phyloP scores from a whole-genome alignment of 768 basidiomycete genomes.

The Rickenella mellea region DNA sequence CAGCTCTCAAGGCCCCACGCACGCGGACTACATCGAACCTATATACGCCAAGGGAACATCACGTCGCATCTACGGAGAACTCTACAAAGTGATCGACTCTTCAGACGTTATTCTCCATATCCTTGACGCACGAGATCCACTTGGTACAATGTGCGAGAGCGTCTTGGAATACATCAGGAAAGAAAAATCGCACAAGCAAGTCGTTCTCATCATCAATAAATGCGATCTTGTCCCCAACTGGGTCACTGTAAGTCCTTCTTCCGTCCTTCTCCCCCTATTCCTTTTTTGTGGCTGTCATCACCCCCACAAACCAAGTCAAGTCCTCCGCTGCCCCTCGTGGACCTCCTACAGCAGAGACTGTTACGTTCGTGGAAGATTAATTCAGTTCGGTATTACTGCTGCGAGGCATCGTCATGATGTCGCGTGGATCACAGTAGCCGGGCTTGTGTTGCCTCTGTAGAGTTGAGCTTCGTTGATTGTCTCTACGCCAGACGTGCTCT shows the following conservation, averaged over 20 bases:
- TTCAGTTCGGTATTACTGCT: conserved; percentile 11
- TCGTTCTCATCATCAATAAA: conserved; percentile 95
- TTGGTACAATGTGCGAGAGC: conserved; percentile 92
- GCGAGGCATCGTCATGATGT: conserved; percentile 21
- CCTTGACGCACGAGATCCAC: conserved; percentile 89
- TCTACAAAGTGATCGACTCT: conserved; percentile 99
- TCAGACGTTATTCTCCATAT: conserved; percentile 95
- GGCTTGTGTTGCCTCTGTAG: conserved; percentile 21
- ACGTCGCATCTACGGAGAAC: conserved; percentile 90
- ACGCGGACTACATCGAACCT: conserved; percentile 78
- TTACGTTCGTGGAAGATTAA: conserved; percentile 43
- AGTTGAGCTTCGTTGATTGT: conserved; percentile 21
- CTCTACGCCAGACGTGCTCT: conserved; percentile 18
- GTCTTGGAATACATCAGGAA: conserved; percentile 89
- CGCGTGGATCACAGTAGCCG: conserved; percentile 20
- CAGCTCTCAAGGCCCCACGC: conserved; percentile 48
- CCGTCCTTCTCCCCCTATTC: background rate
- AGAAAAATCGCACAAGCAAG: conserved; percentile 96
- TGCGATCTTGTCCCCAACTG: conserved; percentile 97
- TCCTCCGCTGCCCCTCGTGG: conserved; percentile 10
- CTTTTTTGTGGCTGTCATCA: conserved; percentile 4
- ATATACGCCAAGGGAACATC: conserved; percentile 95
- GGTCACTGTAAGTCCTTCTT: conserved; percentile 75
- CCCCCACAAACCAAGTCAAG: conserved; percentile 37
- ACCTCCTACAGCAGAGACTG: conserved; percentile 19